Evolutionary conservation across 306 rosid genomes (phyloP).

Genomic region (Pterocarpus santalinus): DNA sequence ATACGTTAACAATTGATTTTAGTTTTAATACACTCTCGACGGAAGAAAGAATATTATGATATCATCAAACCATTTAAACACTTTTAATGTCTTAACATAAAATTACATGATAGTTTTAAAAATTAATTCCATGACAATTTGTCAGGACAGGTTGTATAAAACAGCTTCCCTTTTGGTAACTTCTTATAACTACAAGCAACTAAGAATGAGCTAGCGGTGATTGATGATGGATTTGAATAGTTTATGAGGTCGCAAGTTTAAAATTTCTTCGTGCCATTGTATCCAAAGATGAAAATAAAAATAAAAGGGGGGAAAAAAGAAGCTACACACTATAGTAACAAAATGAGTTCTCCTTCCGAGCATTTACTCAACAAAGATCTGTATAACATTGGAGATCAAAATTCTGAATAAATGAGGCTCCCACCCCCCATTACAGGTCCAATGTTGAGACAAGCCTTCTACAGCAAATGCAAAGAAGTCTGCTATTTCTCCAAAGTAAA

Average conservation of each 20-base stretch:
- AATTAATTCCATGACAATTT: neutral
- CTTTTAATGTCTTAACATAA: neutral
- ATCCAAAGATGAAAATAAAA: neutral
- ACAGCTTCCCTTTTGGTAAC: neutral
- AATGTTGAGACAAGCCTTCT: neutral
- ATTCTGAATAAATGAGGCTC: neutral
- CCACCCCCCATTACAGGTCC: neutral
- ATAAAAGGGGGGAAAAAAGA: neutral
- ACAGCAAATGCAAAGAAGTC: neutral
- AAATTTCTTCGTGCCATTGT: constrained; percentile 14
- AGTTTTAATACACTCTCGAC: neutral
- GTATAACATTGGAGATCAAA: too few species aligned
- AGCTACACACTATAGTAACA: neutral
- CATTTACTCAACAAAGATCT: neutral
- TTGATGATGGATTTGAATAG: neutral
- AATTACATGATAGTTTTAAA: neutral
- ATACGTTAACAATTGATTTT: neutral
- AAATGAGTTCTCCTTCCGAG: neutral
- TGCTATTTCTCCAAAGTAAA: constrained; percentile 20
- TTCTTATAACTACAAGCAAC: neutral
- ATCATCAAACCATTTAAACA: neutral
- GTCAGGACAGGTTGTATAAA: neutral
- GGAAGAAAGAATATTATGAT: neutral
- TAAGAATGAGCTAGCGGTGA: neutral
- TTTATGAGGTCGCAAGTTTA: neutral